Evolutionary conservation across 164 flowering plant genomes (phyloP), one percentile per base, ranked within the genome.

Genomic region (Annona cherimola): DNA sequence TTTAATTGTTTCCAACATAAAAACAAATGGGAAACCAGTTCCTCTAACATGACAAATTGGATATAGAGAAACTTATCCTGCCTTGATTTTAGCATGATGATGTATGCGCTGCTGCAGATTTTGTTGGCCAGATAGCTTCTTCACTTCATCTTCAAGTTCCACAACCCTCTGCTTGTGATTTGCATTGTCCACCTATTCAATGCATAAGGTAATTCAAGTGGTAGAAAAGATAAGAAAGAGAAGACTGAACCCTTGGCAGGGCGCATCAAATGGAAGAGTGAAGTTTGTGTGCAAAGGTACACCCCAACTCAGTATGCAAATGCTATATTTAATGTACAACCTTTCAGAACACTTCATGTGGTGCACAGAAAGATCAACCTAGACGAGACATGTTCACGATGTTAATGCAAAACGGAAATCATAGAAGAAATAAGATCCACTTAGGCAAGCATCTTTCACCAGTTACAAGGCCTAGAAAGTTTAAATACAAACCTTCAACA

Each of bases 81-180:
- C 99, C 97, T 95, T 95, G 73, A 95, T 91, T 87, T 93, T 95
- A 26, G 97, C 93, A 84, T 93, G 98, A 77, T 95, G 98, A 84
- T 91, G 97, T 71, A 93, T 93, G 18, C 97, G 94, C 75, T 91
- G 96, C 75, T 91, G 94, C 68, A 93, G 86, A 69, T 93, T 95
- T 81, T 96, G 99, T 76, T 96, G 98, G 40, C 95, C 98, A 40
- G 95, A 90, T 42, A 96, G 82, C 81, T 88, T 91, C 69, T 84
- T 86, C 40, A 89, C 82, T 77, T 93, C 97, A 20, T 76, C 83
- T 83, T 92, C 97, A 73, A 96, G 91, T 72, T 87, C 95, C 84
- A 78, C 76, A 62, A 85, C 84, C 75, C 73, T 87, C 81, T 82
- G 84, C 80, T 87, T 89, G 45, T 89, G 80, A 66, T 81, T 86